phyloP scores from a whole-genome alignment of 1,284 basidiomycete genomes.

The Malassezia psittaci region DNA sequence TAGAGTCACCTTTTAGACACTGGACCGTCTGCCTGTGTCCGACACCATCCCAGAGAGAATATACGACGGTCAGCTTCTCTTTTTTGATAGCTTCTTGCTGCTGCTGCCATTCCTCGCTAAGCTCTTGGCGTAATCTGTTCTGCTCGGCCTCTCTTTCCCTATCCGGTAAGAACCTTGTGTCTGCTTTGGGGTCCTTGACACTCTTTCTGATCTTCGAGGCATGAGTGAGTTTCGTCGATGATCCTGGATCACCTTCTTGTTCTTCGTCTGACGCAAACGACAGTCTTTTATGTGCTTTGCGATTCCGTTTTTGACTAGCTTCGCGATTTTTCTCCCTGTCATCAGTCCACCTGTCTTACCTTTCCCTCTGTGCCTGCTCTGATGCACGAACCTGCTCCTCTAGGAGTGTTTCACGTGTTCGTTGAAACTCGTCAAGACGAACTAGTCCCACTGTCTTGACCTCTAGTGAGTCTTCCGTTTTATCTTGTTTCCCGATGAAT shows the following conservation, averaged over 20 bases:
- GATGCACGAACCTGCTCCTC: conserved; percentile 84
- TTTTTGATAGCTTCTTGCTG: conserved; percentile 78
- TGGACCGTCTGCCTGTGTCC: conserved; percentile 88
- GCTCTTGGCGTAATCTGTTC: conserved; percentile 70
- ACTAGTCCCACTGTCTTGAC: conserved; percentile 88
- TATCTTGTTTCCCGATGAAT: conserved; percentile 87
- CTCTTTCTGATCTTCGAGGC: conserved; percentile 24
- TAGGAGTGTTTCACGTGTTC: conserved; percentile 71
- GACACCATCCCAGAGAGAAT: conserved; percentile 96
- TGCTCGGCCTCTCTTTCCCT: conserved; percentile 88
- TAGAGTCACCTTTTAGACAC: conserved; percentile 97
- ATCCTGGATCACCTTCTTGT: conserved; percentile 20
- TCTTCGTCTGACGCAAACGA: conserved; percentile 60
- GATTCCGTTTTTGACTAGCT: conserved; percentile 74
- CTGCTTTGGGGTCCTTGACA: conserved; percentile 86
- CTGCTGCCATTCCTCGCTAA: conserved; percentile 78
- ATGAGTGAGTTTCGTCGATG: conserved; percentile 18
- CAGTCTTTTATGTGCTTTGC: conserved; percentile 66
- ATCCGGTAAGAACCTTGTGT: conserved; percentile 96
- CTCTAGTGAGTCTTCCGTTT: conserved; percentile 86
- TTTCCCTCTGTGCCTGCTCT: conserved; percentile 51
- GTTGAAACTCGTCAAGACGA: conserved; percentile 71
- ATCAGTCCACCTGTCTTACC: not conserved
- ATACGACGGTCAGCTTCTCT: conserved; percentile 81
- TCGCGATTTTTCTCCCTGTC: conserved; percentile 54